Base-by-base conservation (phyloP, 2,329 filamentous ascomycete species). In the Diaporthe destruens region DNA sequence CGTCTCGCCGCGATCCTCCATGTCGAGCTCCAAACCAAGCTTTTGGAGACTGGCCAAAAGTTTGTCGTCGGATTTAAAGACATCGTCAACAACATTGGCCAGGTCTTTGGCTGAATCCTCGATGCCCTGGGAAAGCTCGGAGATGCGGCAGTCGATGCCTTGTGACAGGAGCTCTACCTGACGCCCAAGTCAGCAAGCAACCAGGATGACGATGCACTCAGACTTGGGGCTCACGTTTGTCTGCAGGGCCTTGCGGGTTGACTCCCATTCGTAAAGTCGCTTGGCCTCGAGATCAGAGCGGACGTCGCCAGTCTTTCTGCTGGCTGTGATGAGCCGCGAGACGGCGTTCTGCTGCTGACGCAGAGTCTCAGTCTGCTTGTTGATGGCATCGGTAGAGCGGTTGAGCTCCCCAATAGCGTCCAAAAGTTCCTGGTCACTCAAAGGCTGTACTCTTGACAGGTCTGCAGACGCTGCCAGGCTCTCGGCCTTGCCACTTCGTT, bases 21-120 rank as follows among this genome's bases (percentile, higher is more conserved):
- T 84, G 12, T 89, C 84, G 4, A 93, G 84, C 75, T 91, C 90
- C 72, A 86, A 87, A 0, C 91, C 87, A 2, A 94, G 85, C 75
- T 92, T 92, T 77, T 92, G 90, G 3, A 94, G 82, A 72, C 90
- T 90, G 25, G 87, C 84, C 1, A 94, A 82, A 2, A 93, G 84
- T 74, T 88, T 90, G 77, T 94, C 91, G 73, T 94, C 92, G 1
- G 89, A 88, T 11, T 85, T 84, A 11, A 93, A 81, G 14, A 88
- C 80, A 20, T 82, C 82, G 29, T 86, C 84, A 0, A 90, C 81
- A 0, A 85, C 85, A 71, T 86, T 82, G 59, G 85, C 85, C 20
- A 91, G 79, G 3, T 81, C 81, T 1, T 83, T 79, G 5, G 83
- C 84, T 0, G 85, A 82, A 0, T 81, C 81, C 9, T 85, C 85